Evolutionary conservation across 345 rosid species (phyloP), one percentile per base, ranked within the genome.

Genomic region (Lepidium africanum): DNA sequence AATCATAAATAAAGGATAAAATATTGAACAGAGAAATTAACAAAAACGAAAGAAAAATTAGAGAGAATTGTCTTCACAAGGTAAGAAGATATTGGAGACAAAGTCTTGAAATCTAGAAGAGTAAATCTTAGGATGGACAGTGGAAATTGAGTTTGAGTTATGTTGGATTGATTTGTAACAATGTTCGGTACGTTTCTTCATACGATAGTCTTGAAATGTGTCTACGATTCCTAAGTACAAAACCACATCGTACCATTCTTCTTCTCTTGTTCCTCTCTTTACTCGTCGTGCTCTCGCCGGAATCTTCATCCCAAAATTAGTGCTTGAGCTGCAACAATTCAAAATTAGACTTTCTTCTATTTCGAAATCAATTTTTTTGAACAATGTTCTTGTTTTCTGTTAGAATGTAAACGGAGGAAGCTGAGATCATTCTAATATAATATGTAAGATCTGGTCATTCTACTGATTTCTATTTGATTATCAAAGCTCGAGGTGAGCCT

Each of bases 71-170:
- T 38, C 56, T 21, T 53, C 53, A 45, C 7, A 19, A 63, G 75
- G 58, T 36, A 59, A 70, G 73, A 82, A 82, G 48, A 79, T 74
- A 12, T 62, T 77, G 62, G 76, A 41, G 10, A 80, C 74, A 13
- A 77, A 86, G 12, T 81, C 77, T 56, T 78, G 83, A 49, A 82
- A 83, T 6, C 86, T 77, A 65, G 82, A 64, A 60, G 87, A 78
- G 75, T 79, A 86, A 14, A 52, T 59, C 67, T 67, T 77, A 4
- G 86, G 87, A 59, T 84, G 73, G 19, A 79, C 79, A 8, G 91
- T 82, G 1, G 89, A 78, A 16, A 88, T 83, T 23, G 76, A 77
- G 74, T 73, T 77, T 4, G 85, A 62, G 62, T 57, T 80, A 14
- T 70, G 74, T 39, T 81, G 85, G 33, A 81, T 48, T 6, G 84